Base-by-base conservation (phyloP, 306 rosid genomes). In the Trifolium subterraneum region DNA sequence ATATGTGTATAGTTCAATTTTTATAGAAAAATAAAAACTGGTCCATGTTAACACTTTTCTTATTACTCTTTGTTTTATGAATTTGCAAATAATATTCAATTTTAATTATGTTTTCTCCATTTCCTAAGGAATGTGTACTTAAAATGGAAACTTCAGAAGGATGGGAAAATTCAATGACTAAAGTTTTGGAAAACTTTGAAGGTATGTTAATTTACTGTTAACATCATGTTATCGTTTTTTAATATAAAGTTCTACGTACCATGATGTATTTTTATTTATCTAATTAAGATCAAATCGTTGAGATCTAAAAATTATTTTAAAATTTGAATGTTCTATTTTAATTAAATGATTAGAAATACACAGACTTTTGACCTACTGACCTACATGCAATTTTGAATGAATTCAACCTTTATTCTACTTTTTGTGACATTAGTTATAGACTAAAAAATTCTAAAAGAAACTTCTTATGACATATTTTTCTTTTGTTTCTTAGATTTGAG, bases 131-230 rank as follows among this genome's bases (percentile, higher is more conserved):
- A 15, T 80, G 79, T 27, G 3, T 47, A 15, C 70, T 80, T n/a
- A 45, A 2, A 48, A 68, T 80, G 4, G 76, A 73, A 2, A 60
- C 66, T 38, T 7, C 35, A 0, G 2, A 0, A 3, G 79, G 83
- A 45, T 80, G 83, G 83, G 52, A 74, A 61, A 20, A 8, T 15
- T 73, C 83, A 5, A 3, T 68, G 60, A 68, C 76, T 36, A 19
- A 7, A 45, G 39, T 73, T 18, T 60, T 80, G 71, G 45, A 9
- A 15, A 27, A 60, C 71, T 80, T 80, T 60, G 10, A 80, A 68
- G 79, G 79, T 20, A 35, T 67, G 19, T 11, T 72, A 23, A 9
- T 58, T 45, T 45, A 41, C 15, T 11, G 4, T 4, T 45, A 14
- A 7, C 8, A 5, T 45, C 18, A 45, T 4, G 5, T 13, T 14